Base-by-base conservation (phyloP, 140 eudicot genomes). In the Oenanthe javanica region DNA sequence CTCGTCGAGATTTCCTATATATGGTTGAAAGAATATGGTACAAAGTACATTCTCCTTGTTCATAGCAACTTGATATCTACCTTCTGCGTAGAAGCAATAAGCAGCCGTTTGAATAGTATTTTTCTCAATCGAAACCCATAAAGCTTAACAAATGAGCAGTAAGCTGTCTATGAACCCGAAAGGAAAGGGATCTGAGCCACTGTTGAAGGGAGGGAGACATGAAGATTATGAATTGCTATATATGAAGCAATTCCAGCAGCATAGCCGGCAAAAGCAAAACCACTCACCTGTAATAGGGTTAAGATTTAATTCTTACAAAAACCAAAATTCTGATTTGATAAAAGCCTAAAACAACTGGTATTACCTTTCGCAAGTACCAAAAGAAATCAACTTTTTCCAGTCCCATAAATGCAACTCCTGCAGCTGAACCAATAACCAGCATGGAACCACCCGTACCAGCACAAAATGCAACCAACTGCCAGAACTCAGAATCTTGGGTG, bases 361-460 rank as follows among this genome's bases (percentile, higher is more conserved):
- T 31, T 86, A 92, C 99, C 99, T 95, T 95, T 13, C 90, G 81
- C 1, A 95, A 54, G 79, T 95, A 95, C 99, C 99, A 95, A 86
- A 95, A 95, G 85, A 95, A 95, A 89, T 95, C 93, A 27, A 92
- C 87, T 70, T 95, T 95, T 63, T 95, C 99, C 97, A 95, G 89
- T 73, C 99, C 99, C 99, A 95, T 95, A 66, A 86, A 95, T 15
- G 99, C 99, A 75, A 95, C 99, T 66, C 99, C 99, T 79, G 99
- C 99, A 50, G 99, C 99, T 36, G 99, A 95, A 73, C 99, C 99
- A 40, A 95, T 95, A 49, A 95, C 87, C 25, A 95, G 93, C 97
- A 95, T 90, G 88, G 99, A 95, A 54, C 99, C 99, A 25, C 99
- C 99, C 0, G 99, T 95, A 49, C 99, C 99, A 19, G 99, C 99